A percentile compares a stretch with the other conserved stretches of the same genome.
These are phyloP conservation scores for Gilbertella persicaria DNA, from an alignment of 371 early-diverging fungal species.

Conservation along the genomic window DNA sequence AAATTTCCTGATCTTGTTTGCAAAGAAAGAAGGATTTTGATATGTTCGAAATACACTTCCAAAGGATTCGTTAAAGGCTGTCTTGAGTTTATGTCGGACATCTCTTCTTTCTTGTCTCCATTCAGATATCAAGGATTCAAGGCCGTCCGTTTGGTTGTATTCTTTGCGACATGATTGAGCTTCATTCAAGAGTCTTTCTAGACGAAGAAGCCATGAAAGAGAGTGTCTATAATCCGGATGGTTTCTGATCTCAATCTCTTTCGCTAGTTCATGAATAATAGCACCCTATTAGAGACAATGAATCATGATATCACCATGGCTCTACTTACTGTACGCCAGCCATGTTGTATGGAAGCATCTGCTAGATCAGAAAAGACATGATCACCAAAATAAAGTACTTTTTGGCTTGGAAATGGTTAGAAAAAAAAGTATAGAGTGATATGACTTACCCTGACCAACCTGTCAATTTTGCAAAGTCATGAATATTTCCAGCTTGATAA, in stretches of 20 bases:
- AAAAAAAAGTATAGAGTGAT: too few species aligned
- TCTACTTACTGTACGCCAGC: slow-evolving; percentile 69
- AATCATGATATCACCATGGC: too few species aligned
- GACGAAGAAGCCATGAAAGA: slow-evolving; percentile 53
- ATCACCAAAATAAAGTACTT: slow-evolving; percentile 70
- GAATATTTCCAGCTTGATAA: slow-evolving; percentile 65
- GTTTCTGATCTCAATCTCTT: slow-evolving; percentile 58
- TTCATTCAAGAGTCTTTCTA: slow-evolving; percentile 58
- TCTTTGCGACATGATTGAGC: slow-evolving; percentile 51
- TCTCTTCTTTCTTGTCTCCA: slow-evolving; percentile 54
- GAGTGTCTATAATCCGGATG: slow-evolving; percentile 53
- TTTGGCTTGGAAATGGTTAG: too few species aligned
- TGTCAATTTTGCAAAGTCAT: slow-evolving; percentile 57
- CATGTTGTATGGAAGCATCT: slow-evolving; percentile 65
- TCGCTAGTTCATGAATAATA: slow-evolving; percentile 62
- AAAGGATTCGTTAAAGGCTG: slow-evolving; percentile 61
- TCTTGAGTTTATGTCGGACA: slow-evolving; percentile 48
- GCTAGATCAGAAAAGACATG: slow-evolving; percentile 69
- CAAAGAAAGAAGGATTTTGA: slow-evolving; percentile 67
- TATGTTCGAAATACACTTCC: slow-evolving; percentile 70
- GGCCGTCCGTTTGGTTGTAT: slow-evolving; percentile 26
- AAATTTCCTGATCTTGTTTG: slow-evolving; percentile 61
- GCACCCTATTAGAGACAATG: slow-evolving; percentile 42
- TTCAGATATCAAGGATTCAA: slow-evolving; percentile 44
- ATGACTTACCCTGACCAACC: slow-evolving; percentile 56